Evolutionary conservation across 2,329 filamentous ascomycete genomes (phyloP).

Genomic region (Penicillium sp.): DNA sequence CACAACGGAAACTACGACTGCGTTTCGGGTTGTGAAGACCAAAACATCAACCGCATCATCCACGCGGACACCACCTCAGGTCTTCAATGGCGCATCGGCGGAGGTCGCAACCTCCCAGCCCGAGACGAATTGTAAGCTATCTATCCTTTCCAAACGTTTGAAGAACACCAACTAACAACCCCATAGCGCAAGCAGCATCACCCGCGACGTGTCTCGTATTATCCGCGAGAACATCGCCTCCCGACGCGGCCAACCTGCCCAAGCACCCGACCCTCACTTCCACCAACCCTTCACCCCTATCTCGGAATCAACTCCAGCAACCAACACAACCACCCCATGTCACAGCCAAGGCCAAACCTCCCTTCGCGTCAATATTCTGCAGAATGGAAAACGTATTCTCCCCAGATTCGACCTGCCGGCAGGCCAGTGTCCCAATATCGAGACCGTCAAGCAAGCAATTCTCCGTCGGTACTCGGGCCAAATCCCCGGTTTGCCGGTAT

Average conservation of each 20-base stretch:
- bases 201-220: constrained; percentile 43
- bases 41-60: constrained; percentile 40
- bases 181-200: constrained; percentile 42
- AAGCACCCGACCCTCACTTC: constrained; percentile 16
- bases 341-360: constrained; percentile 26
- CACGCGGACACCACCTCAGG: constrained; percentile 32
- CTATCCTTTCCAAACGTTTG: not conserved
- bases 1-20: constrained; percentile 40
- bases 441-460: constrained; percentile 34
- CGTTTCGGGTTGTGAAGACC: constrained; percentile 33
- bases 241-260: constrained; percentile 21
- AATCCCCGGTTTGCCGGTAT: constrained; percentile 26
- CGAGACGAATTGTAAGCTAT: constrained; percentile 45
- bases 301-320: not conserved
- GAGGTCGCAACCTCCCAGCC: constrained; percentile 29
- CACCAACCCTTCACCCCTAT: constrained; percentile 21
- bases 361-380: constrained; percentile 42
- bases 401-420: constrained; percentile 40
- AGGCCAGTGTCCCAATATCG: constrained; percentile 36
- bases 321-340: constrained; percentile 3
- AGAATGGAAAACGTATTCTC: constrained; percentile 42
- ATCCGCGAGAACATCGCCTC: constrained; percentile 39
- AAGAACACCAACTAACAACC: constrained; percentile 20
- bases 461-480: constrained; percentile 34
- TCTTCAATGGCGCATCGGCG: constrained; percentile 41